Percentiles rank a stretch among this genome's conserved stretches.
These are phyloP conservation scores for Colletotrichum euphorbiae DNA, from an alignment of 2,329 filamentous ascomycete species.

Conservation along the genomic window DNA sequence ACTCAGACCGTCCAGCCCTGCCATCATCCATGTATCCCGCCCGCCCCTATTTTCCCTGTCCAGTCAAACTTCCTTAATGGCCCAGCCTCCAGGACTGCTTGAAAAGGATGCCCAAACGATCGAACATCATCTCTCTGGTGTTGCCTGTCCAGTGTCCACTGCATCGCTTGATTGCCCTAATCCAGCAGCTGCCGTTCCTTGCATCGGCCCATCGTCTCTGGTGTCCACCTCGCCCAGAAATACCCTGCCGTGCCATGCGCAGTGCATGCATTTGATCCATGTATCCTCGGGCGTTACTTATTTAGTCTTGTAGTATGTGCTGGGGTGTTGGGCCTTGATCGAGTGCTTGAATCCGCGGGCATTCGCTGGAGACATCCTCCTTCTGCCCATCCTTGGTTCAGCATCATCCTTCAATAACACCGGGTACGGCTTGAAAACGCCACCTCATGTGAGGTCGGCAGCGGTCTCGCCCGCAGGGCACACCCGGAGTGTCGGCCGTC, in stretches of 20 bases:
- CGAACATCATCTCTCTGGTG: background rate
- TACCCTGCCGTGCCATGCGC: constrained; percentile 13
- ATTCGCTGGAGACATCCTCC: background rate
- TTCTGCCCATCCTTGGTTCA: background rate
- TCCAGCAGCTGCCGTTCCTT: constrained; percentile 20
- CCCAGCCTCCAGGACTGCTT: constrained; percentile 20
- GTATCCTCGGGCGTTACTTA: constrained; percentile 1
- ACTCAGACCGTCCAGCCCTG: constrained; percentile 3
- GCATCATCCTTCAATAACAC: constrained; percentile 6
- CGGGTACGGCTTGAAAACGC: background rate
- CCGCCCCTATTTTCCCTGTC: background rate
- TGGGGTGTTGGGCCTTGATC: constrained; percentile 2
- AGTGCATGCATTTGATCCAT: constrained; percentile 22
- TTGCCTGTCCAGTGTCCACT: background rate
- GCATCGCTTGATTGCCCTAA: constrained; percentile 26
- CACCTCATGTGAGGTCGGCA: background rate
- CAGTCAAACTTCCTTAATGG: constrained; percentile 22
- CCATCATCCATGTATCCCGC: background rate
- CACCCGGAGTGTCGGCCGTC: background rate
- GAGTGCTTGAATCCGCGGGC: constrained; percentile 3
- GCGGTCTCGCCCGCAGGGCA: background rate
- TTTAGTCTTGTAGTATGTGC: background rate
- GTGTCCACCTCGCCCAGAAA: background rate
- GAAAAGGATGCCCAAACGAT: background rate
- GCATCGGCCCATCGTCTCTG: constrained; percentile 12